Base-by-base conservation (phyloP, 257 asterid species). In the Buddleja alternifolia region DNA sequence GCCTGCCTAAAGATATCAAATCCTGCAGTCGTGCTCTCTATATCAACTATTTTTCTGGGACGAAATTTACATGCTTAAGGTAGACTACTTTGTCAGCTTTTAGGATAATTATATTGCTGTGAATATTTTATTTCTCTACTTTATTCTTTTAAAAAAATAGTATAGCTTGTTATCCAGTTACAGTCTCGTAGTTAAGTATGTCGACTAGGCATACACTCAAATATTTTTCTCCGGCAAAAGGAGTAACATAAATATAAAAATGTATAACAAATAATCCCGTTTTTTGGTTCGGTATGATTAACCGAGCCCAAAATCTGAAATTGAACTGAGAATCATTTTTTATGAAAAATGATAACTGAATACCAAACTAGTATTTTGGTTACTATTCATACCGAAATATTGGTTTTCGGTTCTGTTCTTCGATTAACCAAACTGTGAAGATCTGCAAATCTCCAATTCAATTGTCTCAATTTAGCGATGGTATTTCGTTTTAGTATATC, bases 41-140 rank as follows among this genome's bases (percentile, higher is more conserved):
- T 12, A 29, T 76, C 61, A 78, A 37, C 52, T 10, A 9, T 60
- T 46, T 17, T 59, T 16, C 71, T 11, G 46, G 54, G 48, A 46
- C 46, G 14, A 67, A 63, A 57, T 16, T 45, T 41, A 48, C 58
- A 8, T 44, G 69, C 48, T 42, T 72, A n/a, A 82, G 87, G 87
- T 82, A 54, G 36, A 60, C 58, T 63, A 5, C 46, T 60, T 24
- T 63, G 50, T 50, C 21, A 5, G 19, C 53, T 75, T 57, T 36
- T 19, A 29, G 54, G 57, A 50, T 24, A 16, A 19, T 63, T 36
- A n/a, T 25, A 37, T 34, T 46, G 48, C 62, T 39, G 8, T 21
- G 4, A 12, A 9, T n/a, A n/a, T n/a, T n/a, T n/a, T n/a, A n/a
- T n/a, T n/a, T n/a, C n/a, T n/a, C n/a, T n/a, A n/a, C n/a, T n/a